These are phyloP conservation scores for Cenchrus fungigraminus DNA, from an alignment of 176 grass and related monocot species.

Conservation along the genomic window DNA sequence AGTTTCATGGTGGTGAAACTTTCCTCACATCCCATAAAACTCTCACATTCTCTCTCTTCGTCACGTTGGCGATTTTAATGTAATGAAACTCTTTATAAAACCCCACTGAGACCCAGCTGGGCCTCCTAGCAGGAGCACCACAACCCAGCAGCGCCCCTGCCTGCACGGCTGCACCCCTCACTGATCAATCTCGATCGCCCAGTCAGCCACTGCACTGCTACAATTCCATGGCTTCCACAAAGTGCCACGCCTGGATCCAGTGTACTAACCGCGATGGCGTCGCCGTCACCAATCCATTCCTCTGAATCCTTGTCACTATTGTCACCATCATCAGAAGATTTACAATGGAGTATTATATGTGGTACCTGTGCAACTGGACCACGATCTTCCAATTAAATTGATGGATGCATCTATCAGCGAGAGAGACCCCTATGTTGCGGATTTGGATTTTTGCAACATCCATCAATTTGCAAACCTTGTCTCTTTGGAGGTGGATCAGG, in stretches of 20 bases:
- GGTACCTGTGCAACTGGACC: neutral
- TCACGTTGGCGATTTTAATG: too few relatives aligned
- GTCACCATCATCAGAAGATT: neutral
- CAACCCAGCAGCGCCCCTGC: neutral
- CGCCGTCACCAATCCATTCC: neutral
- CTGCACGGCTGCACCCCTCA: neutral
- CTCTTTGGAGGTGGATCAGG: neutral
- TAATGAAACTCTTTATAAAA: too few relatives aligned
- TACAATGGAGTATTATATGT: neutral
- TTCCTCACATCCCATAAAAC: too few relatives aligned
- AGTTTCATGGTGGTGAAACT: too few relatives aligned
- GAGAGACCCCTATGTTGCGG: neutral
- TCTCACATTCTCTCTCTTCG: too few relatives aligned
- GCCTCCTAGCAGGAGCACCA: neutral
- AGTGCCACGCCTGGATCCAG: constrained; percentile 13
- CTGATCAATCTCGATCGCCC: constrained; percentile 3
- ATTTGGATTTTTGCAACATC: neutral
- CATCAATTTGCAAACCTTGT: neutral
- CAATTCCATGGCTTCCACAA: neutral
- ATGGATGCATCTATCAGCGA: neutral
- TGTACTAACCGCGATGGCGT: neutral
- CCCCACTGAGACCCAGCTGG: neutral
- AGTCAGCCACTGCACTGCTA: neutral
- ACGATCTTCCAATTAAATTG: neutral
- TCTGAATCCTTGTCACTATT: neutral